A percentile compares a stretch with the other conserved stretches of the same genome.
Evolutionary conservation across 2,329 filamentous ascomycete genomes (phyloP).

Genomic region (Xylaria digitata): DNA sequence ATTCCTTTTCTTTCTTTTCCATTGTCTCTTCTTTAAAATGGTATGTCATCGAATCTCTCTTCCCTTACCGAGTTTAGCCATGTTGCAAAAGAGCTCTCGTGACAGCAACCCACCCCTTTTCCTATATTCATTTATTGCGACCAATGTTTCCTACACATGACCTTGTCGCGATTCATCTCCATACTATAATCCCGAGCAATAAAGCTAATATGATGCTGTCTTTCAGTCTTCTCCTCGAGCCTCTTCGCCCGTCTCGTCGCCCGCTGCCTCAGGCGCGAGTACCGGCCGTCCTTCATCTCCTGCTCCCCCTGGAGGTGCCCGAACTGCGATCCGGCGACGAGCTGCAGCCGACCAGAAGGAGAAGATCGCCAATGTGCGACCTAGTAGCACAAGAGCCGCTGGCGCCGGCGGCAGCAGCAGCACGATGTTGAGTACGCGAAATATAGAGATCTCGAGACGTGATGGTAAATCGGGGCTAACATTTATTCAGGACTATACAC

Average conservation of each 20-base stretch:
- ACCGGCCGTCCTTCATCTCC: slow-evolving; percentile 85
- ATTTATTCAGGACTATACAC: slow-evolving; percentile 82
- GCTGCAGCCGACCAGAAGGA: slow-evolving; percentile 98
- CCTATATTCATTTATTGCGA: background rate
- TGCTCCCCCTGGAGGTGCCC: slow-evolving; percentile 89
- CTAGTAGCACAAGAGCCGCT: slow-evolving; percentile 90
- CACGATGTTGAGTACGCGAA: slow-evolving; percentile 92
- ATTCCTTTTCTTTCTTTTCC: slow-evolving; percentile 14
- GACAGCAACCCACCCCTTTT: background rate
- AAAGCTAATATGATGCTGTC: slow-evolving; percentile 14
- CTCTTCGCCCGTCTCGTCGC: slow-evolving; percentile 67
- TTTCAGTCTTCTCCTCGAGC: slow-evolving; percentile 68
- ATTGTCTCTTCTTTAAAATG: slow-evolving; percentile 29
- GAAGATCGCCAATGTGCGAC: slow-evolving; percentile 92
- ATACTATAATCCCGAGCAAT: slow-evolving; percentile 12
- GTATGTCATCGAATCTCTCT: slow-evolving; percentile 27
- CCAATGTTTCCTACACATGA: background rate
- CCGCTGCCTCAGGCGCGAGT: slow-evolving; percentile 73
- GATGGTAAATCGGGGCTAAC: slow-evolving; percentile 43
- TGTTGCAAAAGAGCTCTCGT: slow-evolving; percentile 33
- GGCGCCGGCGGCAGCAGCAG: slow-evolving; percentile 96
- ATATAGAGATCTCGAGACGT: slow-evolving; percentile 27
- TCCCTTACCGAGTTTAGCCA: slow-evolving; percentile 1
- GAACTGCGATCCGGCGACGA: slow-evolving; percentile 93
- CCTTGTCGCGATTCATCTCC: slow-evolving; percentile 11